Base-by-base conservation (phyloP, 2,329 filamentous ascomycete species). In the Taxawa tesnikishii region DNA sequence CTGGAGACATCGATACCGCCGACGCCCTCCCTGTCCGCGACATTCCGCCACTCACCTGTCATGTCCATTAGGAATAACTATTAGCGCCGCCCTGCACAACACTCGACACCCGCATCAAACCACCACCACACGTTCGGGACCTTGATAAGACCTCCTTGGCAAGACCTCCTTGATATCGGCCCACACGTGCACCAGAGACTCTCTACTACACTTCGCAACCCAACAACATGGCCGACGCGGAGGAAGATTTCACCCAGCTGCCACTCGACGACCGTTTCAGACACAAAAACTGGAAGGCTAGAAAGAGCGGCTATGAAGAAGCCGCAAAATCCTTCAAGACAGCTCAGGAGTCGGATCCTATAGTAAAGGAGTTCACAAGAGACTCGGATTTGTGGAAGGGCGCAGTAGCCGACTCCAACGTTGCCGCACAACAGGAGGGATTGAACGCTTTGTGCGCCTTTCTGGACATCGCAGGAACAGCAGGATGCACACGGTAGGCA, bases 261-360 rank as follows among this genome's bases (percentile, higher is more conserved):
- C 80, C 84, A 26, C 59, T 93, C 34, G 66, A 75, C 27, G 84
- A 93, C 42, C 75, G 83, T 53, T 92, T 87, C 60, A 66, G 72
- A 33, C 84, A 93, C 66, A 93, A 93, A 80, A 74, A 82, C 50
- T 98, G 90, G 90, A 98, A 98, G 70, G 87, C 93, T 26, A 75
- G 90, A 50, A 98, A 98, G 62, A 76, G 75, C 51, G 90, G 78
- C 32, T 98, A 96, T 54, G 90, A 98, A 67, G 84, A 90, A 44
- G 87, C 84, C 13, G 74, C 80, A 25, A 87, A 90, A 56, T 73
- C 79, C 44, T 96, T 98, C 56, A 79, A 85, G 53, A 66, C 73
- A 37, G 84, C 87, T 5, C 78, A 83, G 39, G 88, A 96, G 54
- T 72, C 76, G 45, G 82, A 92, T 53, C 77, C 85, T 9, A 78